A percentile compares a stretch with the other conserved stretches of the same genome.
Evolutionary conservation across 2,329 filamentous ascomycete species (phyloP).

Genomic region (Fusarium udum): DNA sequence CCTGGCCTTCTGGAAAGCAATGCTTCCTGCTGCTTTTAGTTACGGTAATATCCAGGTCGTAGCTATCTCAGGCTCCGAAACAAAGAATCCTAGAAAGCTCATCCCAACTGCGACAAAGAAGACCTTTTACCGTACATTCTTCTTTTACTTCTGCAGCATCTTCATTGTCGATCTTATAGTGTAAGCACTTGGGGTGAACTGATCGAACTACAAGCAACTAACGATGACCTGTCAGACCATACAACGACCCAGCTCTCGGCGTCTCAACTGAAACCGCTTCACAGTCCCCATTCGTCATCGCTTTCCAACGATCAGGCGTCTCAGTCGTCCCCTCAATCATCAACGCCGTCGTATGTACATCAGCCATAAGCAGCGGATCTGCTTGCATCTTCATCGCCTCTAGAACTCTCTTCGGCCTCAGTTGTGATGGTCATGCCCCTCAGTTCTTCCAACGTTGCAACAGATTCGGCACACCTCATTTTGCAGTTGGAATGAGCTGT

Average conservation of each 20-base stretch:
- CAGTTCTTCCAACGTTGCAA: background rate
- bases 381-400: background rate
- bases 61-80: background rate
- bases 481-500: background rate
- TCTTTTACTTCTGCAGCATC: background rate
- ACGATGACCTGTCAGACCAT: rapidly evolving
- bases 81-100: background rate
- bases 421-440: background rate
- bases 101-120: slow-evolving; percentile 1
- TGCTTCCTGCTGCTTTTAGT: background rate
- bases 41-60: background rate
- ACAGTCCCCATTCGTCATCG: background rate
- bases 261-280: background rate
- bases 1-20: background rate
- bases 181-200: rapidly evolving
- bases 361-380: background rate
- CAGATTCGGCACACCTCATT: background rate
- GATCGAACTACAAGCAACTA: rapidly evolving
- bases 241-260: background rate
- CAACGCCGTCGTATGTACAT: background rate
- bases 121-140: background rate
- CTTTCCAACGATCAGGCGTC: background rate
- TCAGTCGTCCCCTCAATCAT: background rate
- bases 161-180: background rate
- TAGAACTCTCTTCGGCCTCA: background rate